These are phyloP conservation scores for Polyplosphaeria fusca DNA, from an alignment of 495 filamentous ascomycete genomes.

Conservation along the genomic window DNA sequence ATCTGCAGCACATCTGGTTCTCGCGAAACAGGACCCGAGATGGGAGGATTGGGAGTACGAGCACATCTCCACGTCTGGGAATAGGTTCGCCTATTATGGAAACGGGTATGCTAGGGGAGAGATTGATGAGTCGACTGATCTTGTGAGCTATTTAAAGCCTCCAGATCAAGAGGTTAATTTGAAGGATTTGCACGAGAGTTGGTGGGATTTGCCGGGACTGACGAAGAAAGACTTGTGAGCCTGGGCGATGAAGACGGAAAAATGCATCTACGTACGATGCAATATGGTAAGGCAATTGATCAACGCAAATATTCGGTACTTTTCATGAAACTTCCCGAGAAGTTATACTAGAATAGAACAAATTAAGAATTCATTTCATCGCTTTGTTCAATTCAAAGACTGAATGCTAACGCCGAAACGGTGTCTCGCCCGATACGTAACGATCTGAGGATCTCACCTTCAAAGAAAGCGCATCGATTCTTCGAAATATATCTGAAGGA, in stretches of 20 bases:
- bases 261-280: too few species aligned
- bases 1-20: slow-evolving; percentile 56
- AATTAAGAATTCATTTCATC: too few species aligned
- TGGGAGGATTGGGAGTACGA: slow-evolving; percentile 74
- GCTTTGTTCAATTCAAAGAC: too few species aligned
- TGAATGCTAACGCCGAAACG: too few species aligned
- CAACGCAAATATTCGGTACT: too few species aligned
- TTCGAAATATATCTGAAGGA: slow-evolving; percentile 38
- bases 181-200: slow-evolving; percentile 49
- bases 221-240: not conserved
- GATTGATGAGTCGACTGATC: slow-evolving; percentile 39
- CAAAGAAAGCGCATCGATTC: not conserved
- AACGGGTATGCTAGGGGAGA: slow-evolving; percentile 55
- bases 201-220: slow-evolving; percentile 45
- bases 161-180: slow-evolving; percentile 44
- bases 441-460: too few species aligned
- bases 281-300: too few species aligned
- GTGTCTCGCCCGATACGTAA: too few species aligned
- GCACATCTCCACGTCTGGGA: slow-evolving; percentile 49
- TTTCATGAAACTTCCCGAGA: too few species aligned
- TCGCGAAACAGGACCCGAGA: slow-evolving; percentile 56
- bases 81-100: slow-evolving; percentile 58
- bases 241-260: too few species aligned
- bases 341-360: too few species aligned
- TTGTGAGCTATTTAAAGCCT: slow-evolving; percentile 51